phyloP scores from a whole-genome alignment of 805 yeast genomes.

The Cyberlindnera maritima region DNA sequence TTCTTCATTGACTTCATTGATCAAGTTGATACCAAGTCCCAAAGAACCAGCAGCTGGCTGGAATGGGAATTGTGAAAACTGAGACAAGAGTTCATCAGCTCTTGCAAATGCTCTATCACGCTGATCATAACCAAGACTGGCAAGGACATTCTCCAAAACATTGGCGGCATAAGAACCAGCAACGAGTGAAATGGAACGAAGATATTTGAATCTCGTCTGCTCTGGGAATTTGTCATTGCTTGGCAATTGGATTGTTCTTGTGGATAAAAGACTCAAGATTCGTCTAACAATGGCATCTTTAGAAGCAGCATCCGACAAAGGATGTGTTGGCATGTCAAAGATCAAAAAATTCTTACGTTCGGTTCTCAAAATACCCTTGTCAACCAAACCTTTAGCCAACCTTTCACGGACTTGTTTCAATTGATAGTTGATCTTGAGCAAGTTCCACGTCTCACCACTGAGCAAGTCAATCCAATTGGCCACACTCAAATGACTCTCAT shows the following conservation, averaged over 20 bases:
- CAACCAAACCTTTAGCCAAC: conserved; percentile 93
- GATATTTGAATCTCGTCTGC: conserved; percentile 59
- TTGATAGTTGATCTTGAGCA: conserved; percentile 91
- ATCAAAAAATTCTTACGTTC: conserved; percentile 92
- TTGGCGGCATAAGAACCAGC: conserved; percentile 94
- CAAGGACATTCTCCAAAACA: conserved; percentile 86
- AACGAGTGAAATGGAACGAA: conserved; percentile 79
- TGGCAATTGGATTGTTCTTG: conserved; percentile 62
- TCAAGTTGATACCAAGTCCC: conserved; percentile 72
- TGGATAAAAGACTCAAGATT: conserved; percentile 63
- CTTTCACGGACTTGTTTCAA: conserved; percentile 96
- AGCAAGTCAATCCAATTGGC: conserved; percentile 91
- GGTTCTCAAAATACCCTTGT: conserved; percentile 93
- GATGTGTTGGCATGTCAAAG: conserved; percentile 99
- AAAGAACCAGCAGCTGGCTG: conserved; percentile 53
- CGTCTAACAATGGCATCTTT: conserved; percentile 80
- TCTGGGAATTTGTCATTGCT: conserved; percentile 67
- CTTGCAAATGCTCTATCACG: conserved; percentile 90
- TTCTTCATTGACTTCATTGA: conserved; percentile 42
- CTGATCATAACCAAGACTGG: conserved; percentile 74
- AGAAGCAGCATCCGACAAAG: conserved; percentile 80
- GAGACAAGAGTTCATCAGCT: conserved; percentile 87
- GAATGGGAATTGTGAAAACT: conserved; percentile 86
- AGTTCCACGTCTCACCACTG: conserved; percentile 96
- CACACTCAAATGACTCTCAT: conserved; percentile 74